These are phyloP conservation scores for Chaetomium tenue DNA, from an alignment of 495 filamentous ascomycete genomes.

Conservation along the genomic window DNA sequence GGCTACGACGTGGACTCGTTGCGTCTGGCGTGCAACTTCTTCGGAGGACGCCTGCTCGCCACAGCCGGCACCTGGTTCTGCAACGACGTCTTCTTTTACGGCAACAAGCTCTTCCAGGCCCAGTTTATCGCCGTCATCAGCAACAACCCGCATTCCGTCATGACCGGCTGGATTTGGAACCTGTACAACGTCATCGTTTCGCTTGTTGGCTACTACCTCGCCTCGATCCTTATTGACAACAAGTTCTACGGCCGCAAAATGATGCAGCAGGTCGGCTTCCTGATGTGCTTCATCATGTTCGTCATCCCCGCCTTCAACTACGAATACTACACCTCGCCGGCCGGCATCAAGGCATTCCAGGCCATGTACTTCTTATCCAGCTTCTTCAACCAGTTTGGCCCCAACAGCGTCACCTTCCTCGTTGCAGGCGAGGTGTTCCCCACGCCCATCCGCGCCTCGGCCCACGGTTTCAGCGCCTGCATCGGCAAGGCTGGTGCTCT, in stretches of 20 bases:
- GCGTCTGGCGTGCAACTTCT: conserved; percentile 69
- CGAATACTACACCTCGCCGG: conserved; percentile 65
- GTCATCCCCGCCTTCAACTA: conserved; percentile 80
- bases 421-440: conserved; percentile 90
- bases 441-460: conserved; percentile 82
- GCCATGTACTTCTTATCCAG: conserved; percentile 89
- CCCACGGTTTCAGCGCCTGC: conserved; percentile 85
- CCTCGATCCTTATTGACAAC: conserved; percentile 77
- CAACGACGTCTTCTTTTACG: conserved; percentile 97
- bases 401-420: conserved; percentile 88
- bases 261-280: conserved; percentile 89
- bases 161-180: conserved; percentile 88
- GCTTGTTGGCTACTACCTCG: conserved; percentile 80
- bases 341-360: conserved; percentile 75
- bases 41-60: conserved; percentile 78
- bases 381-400: conserved; percentile 96
- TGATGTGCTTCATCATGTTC: conserved; percentile 84
- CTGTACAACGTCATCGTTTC: conserved; percentile 79
- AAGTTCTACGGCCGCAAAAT: conserved; percentile 88
- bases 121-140: conserved; percentile 79
- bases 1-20: conserved; percentile 85
- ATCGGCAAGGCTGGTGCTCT: conserved; percentile 82
- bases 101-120: conserved; percentile 91
- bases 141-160: conserved; percentile 56
- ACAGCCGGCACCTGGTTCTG: conserved; percentile 83